A percentile compares a stretch with the other conserved stretches of the same genome.
Evolutionary conservation across 2,329 filamentous ascomycete species (phyloP).

Genomic region (Coniochaeta sp.): DNA sequence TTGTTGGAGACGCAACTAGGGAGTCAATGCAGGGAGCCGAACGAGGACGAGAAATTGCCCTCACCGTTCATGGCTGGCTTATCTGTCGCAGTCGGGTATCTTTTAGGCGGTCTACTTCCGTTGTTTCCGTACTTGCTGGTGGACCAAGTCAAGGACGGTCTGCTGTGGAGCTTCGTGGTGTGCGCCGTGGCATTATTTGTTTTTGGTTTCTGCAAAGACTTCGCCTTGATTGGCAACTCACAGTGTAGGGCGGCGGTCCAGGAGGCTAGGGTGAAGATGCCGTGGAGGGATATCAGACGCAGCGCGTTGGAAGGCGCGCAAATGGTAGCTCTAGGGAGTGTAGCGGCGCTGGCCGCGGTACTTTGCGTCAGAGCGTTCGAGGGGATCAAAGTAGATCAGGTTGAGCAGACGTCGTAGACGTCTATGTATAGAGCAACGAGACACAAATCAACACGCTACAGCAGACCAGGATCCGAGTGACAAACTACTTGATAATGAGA

Average conservation of each 20-base stretch:
- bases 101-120: slow-evolving; percentile 21
- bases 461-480: too few species aligned
- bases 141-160: slow-evolving; percentile 16
- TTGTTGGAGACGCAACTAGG: neutral
- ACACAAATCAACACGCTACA: too few species aligned
- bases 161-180: slow-evolving; percentile 22
- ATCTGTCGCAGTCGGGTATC: slow-evolving; percentile 20
- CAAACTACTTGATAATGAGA: too few species aligned
- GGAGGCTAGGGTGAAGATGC: neutral
- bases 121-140: slow-evolving; percentile 23
- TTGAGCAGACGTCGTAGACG: neutral
- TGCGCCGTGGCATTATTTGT: slow-evolving; percentile 20
- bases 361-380: slow-evolving; percentile 20
- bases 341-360: slow-evolving; percentile 21
- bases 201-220: slow-evolving; percentile 21
- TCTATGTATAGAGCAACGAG: too few species aligned
- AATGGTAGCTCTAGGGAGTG: slow-evolving; percentile 22
- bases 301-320: slow-evolving; percentile 19
- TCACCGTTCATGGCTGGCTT: slow-evolving; percentile 16
- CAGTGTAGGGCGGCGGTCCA: neutral
- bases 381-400: slow-evolving; percentile 1
- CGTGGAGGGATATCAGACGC: slow-evolving; percentile 13
- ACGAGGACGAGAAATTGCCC: slow-evolving; percentile 1
- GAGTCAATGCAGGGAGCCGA: neutral
- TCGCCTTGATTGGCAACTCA: slow-evolving; percentile 7